Evolutionary conservation across 2,329 filamentous ascomycete species (phyloP).

Genomic region (Cryphonectria nitschkei): DNA sequence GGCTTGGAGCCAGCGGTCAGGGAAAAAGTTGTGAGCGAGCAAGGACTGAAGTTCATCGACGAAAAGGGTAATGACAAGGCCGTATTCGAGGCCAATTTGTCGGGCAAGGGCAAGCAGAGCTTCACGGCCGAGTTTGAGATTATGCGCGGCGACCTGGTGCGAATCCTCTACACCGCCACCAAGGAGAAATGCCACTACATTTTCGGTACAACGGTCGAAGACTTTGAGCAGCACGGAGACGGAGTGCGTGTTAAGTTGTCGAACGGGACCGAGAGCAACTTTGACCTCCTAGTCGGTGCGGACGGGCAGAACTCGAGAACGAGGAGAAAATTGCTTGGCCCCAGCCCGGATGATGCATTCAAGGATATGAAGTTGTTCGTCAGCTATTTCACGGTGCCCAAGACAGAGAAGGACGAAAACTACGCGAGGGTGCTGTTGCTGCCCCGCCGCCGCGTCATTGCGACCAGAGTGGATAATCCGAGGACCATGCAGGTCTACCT

Average conservation of each 20-base stretch:
- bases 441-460: constrained; percentile 39
- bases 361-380: constrained; percentile 35
- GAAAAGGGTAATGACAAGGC: constrained; percentile 42
- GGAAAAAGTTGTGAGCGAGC: constrained; percentile 47
- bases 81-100: constrained; percentile 44
- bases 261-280: constrained; percentile 46
- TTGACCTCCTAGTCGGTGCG: constrained; percentile 57
- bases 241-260: constrained; percentile 42
- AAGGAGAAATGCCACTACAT: constrained; percentile 35
- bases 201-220: constrained; percentile 35
- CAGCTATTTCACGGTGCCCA: constrained; percentile 30
- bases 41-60: constrained; percentile 52
- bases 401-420: constrained; percentile 16
- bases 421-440: constrained; percentile 26
- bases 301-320: constrained; percentile 57
- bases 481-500: constrained; percentile 35
- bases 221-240: constrained; percentile 35
- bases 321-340: constrained; percentile 45
- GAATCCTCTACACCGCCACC: constrained; percentile 51
- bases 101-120: constrained; percentile 47
- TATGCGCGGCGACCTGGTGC: constrained; percentile 59
- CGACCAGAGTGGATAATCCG: constrained; percentile 44
- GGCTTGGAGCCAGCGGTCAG: constrained; percentile 43
- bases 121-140: constrained; percentile 63
- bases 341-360: constrained; percentile 33